A percentile compares a stretch with the other conserved stretches of the same genome.
Evolutionary conservation across 2,329 filamentous ascomycete species (phyloP).

Genomic region (Fusarium ramigenum): DNA sequence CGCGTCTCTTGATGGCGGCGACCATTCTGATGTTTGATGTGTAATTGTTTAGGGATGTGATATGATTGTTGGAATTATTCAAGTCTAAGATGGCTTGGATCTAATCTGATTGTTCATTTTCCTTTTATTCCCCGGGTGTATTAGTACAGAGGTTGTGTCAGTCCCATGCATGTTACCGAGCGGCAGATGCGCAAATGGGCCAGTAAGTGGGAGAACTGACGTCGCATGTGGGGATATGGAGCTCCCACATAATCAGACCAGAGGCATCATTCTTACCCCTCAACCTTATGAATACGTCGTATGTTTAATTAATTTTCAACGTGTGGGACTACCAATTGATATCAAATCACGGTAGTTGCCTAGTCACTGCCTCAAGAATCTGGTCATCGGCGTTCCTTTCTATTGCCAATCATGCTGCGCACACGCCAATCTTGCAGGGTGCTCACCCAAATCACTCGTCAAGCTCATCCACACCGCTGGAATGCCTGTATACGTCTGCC

Average conservation of each 20-base stretch:
- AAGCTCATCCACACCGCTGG: neutral
- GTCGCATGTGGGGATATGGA: neutral
- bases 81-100: too few relatives aligned
- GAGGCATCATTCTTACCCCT: neutral
- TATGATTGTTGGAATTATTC: too few relatives aligned
- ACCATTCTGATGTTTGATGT: neutral
- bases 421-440: neutral
- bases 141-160: neutral
- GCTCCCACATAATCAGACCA: neutral
- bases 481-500: neutral
- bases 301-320: neutral
- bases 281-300: neutral
- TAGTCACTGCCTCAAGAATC: accelerated
- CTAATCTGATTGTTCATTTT: neutral
- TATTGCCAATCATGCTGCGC: neutral
- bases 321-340: neutral
- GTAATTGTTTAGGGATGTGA: neutral
- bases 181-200: neutral
- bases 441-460: accelerated
- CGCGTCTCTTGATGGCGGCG: neutral
- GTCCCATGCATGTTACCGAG: neutral
- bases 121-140: neutral
- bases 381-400: accelerated
- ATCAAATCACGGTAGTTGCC: neutral
- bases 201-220: neutral